These are phyloP conservation scores for Myrica gale DNA, from an alignment of 306 rosid species.

Conservation along the genomic window DNA sequence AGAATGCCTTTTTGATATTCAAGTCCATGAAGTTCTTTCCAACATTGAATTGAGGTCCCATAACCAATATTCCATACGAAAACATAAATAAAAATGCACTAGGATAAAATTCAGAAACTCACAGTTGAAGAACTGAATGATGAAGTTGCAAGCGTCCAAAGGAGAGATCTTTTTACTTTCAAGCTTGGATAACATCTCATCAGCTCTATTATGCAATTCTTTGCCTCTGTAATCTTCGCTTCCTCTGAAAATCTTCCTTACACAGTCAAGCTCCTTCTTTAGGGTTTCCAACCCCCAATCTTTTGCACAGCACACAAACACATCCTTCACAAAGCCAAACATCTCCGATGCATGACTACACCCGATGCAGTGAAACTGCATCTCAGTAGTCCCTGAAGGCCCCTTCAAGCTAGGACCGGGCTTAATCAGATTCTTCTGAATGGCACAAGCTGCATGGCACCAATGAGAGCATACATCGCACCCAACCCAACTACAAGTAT, in stretches of 20 bases:
- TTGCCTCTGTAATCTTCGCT: constrained; percentile 89
- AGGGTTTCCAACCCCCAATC: constrained; percentile 88
- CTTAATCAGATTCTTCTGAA: constrained; percentile 71
- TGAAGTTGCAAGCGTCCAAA: constrained; percentile 77
- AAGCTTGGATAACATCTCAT: constrained; percentile 64
- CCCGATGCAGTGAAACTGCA: constrained; percentile 95
- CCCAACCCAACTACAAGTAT: constrained; percentile 98
- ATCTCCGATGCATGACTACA: constrained; percentile 89
- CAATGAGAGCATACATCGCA: constrained; percentile 97
- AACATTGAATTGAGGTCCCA: background rate
- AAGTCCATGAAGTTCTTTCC: background rate
- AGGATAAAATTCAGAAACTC: constrained; percentile 37
- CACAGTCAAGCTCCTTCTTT: constrained; percentile 87
- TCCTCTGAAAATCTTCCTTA: constrained; percentile 72
- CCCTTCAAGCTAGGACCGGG: constrained; percentile 98
- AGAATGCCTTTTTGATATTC: background rate
- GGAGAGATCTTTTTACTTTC: constrained; percentile 67
- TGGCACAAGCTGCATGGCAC: constrained; percentile 97
- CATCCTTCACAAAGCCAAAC: constrained; percentile 99
- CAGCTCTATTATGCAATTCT: constrained; percentile 73
- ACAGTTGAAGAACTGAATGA: constrained; percentile 82
- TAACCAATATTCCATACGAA: background rate
- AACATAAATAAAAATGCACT: background rate
- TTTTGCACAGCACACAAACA: constrained; percentile 79
- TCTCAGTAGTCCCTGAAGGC: constrained; percentile 72